A percentile compares a stretch with the other conserved stretches of the same genome.
phyloP scores from a whole-genome alignment of 345 rosid species.

The Populus euphratica region DNA sequence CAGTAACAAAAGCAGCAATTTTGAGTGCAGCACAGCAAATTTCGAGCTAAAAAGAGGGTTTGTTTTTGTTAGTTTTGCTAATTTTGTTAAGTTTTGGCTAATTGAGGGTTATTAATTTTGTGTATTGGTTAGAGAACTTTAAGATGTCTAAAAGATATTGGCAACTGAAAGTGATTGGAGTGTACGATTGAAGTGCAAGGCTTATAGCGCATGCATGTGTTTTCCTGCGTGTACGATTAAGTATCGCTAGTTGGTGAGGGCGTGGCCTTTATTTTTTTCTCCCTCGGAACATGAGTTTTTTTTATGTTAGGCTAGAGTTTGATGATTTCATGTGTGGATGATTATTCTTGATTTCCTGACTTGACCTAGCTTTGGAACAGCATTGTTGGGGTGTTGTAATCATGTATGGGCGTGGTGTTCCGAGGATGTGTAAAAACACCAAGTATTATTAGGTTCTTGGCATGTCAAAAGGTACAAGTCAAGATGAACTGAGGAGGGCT shows the following conservation, averaged over 20 bases:
- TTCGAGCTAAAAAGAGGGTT: background rate
- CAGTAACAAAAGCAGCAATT: background rate
- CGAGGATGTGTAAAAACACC: conserved; percentile 32
- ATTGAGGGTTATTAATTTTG: background rate
- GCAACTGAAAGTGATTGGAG: too few relatives aligned
- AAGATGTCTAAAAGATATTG: too few relatives aligned
- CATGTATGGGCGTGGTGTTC: conserved; percentile 55
- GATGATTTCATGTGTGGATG: background rate
- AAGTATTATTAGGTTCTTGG: conserved; percentile 48
- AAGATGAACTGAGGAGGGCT: conserved; percentile 60
- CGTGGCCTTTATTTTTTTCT: background rate
- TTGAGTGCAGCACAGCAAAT: background rate
- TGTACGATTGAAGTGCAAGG: too few relatives aligned
- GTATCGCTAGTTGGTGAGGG: background rate
- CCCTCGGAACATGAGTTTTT: background rate
- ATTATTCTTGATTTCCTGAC: background rate
- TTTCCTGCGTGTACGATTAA: background rate
- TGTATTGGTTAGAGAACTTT: background rate
- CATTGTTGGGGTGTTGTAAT: conserved; percentile 20
- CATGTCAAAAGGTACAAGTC: conserved; percentile 41
- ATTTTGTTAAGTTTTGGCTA: background rate
- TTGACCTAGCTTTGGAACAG: background rate
- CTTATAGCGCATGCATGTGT: background rate
- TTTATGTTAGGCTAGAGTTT: background rate
- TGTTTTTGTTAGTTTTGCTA: background rate